Evolutionary conservation across 2,329 filamentous ascomycete genomes (phyloP).

Genomic region (Rutstroemia sp.): DNA sequence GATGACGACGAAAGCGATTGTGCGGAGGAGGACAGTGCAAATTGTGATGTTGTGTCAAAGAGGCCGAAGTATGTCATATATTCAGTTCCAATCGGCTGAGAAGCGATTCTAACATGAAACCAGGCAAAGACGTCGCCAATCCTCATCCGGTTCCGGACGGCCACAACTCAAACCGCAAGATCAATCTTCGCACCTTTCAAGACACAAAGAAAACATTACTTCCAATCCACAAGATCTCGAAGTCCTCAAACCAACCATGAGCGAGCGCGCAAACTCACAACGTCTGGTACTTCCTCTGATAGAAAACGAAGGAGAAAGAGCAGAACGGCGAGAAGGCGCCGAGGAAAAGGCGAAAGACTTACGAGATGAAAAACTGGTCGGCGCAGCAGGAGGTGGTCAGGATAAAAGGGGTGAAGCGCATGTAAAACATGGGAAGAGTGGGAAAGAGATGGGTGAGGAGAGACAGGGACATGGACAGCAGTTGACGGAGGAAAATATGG

Average conservation of each 20-base stretch:
- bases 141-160: too few relatives aligned
- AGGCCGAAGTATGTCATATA: background rate
- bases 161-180: too few relatives aligned
- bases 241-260: conserved; percentile 6
- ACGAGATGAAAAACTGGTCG: conserved; percentile 46
- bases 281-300: conserved; percentile 20
- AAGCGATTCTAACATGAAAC: background rate
- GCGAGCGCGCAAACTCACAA: conserved; percentile 18
- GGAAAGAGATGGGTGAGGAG: conserved; percentile 20
- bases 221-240: too few relatives aligned
- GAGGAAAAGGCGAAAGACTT: conserved; percentile 48
- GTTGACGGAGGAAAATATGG: conserved; percentile 48
- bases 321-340: conserved; percentile 38
- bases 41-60: background rate
- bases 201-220: too few relatives aligned
- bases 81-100: too few relatives aligned
- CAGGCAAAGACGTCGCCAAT: background rate
- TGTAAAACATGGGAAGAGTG: background rate
- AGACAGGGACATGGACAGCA: conserved; percentile 31
- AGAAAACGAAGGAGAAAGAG: conserved; percentile 37
- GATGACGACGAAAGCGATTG: conserved; percentile 19
- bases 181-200: too few relatives aligned
- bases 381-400: conserved; percentile 15
- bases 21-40: conserved; percentile 16
- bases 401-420: background rate